These are phyloP conservation scores for Neurospora sp. DNA, from an alignment of 495 filamentous ascomycete genomes.

Conservation along the genomic window DNA sequence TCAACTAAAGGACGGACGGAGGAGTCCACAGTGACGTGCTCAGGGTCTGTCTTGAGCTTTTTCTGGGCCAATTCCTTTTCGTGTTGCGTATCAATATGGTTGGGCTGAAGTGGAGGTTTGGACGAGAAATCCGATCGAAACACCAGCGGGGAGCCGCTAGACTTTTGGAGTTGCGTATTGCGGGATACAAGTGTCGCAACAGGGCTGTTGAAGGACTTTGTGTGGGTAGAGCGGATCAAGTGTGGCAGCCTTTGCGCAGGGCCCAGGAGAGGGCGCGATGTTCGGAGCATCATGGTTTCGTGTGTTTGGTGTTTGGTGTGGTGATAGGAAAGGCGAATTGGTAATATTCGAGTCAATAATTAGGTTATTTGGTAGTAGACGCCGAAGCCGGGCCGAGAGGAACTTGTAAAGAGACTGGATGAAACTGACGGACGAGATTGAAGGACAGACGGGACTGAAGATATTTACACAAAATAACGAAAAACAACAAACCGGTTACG, in stretches of 20 bases:
- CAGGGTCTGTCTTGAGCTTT: slow-evolving; percentile 46
- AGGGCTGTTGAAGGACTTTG: not conserved
- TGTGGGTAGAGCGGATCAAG: slow-evolving; percentile 2
- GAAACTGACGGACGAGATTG: not conserved
- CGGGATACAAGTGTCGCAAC: not conserved
- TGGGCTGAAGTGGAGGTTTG: slow-evolving; percentile 17
- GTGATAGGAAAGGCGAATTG: not conserved
- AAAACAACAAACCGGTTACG: not conserved
- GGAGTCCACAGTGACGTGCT: slow-evolving; percentile 47
- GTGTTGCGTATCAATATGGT: slow-evolving; percentile 35
- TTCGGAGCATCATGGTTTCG: slow-evolving; percentile 11
- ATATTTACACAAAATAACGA: not conserved
- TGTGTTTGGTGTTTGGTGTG: not conserved
- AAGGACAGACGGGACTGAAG: not conserved
- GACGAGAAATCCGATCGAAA: slow-evolving; percentile 10
- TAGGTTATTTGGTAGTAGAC: not conserved
- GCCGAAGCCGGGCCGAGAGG: not conserved
- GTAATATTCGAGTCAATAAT: not conserved
- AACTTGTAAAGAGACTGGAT: not conserved
- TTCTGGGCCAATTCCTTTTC: slow-evolving; percentile 41
- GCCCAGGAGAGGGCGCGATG: slow-evolving; percentile 9
- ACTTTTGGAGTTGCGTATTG: not conserved
- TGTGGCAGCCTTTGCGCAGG: slow-evolving; percentile 5
- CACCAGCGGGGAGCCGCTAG: not conserved
- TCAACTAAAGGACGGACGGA: slow-evolving; percentile 46